These are phyloP conservation scores for Arthrobotrys sinensis DNA, from an alignment of 2,329 filamentous ascomycete genomes.

Conservation along the genomic window DNA sequence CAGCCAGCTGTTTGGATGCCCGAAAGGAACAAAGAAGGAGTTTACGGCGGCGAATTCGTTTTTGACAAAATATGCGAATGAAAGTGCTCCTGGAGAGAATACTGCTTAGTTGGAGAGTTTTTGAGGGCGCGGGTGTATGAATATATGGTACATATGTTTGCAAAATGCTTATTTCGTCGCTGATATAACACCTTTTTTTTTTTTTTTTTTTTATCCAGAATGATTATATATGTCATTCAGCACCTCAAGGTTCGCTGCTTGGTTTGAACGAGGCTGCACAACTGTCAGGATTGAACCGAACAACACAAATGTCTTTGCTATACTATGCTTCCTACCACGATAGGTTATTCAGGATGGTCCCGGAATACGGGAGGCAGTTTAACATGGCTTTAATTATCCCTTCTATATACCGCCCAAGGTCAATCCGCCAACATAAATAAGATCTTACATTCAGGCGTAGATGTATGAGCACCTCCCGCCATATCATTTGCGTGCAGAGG, in stretches of 20 bases:
- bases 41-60: constrained; percentile 46
- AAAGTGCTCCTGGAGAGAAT: constrained; percentile 59
- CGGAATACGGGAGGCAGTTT: too few species aligned
- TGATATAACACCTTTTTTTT: not conserved
- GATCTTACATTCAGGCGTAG: too few species aligned
- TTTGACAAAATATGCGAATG: constrained; percentile 59
- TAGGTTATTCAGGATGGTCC: too few species aligned
- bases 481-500: too few species aligned
- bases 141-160: not conserved
- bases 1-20: constrained; percentile 51
- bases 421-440: too few species aligned
- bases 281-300: too few species aligned
- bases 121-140: not conserved
- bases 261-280: too few species aligned
- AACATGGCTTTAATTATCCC: too few species aligned
- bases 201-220: not conserved
- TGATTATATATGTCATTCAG: constrained; percentile 1
- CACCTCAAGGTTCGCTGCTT: not conserved
- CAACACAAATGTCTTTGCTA: too few species aligned
- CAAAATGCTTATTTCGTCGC: not conserved
- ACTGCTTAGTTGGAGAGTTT: constrained; percentile 28
- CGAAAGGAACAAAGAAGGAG: constrained; percentile 38
- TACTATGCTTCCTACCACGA: too few species aligned
- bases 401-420: too few species aligned
- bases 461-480: too few species aligned